Conservation (phyloP, 208 protist genomes). For the Crithidia sp. region DNA sequence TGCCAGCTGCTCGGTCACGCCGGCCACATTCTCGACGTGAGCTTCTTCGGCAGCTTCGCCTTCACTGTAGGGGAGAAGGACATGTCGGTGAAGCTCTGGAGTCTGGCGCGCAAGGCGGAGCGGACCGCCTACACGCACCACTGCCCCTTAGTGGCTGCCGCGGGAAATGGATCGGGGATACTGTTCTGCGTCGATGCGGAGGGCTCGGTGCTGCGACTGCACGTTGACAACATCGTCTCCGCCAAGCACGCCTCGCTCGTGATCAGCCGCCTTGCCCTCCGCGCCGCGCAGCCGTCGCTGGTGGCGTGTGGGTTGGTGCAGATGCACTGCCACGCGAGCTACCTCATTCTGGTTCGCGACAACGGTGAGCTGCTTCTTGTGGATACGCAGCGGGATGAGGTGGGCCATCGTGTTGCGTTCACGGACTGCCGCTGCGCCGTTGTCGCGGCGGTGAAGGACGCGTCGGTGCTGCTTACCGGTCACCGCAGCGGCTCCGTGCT, state of each 20-base stretch:
- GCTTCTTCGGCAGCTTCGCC: slow-evolving; percentile 70
- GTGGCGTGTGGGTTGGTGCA: slow-evolving; percentile 11
- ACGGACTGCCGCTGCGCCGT: slow-evolving; percentile 22
- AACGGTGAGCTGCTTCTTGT: slow-evolving; percentile 35
- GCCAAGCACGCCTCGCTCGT: slow-evolving; percentile 48
- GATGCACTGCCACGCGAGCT: slow-evolving; percentile 10
- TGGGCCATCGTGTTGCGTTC: slow-evolving; percentile 30
- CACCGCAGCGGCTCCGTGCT: slow-evolving; percentile 36
- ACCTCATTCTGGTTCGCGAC: slow-evolving; percentile 26
- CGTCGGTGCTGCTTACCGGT: slow-evolving; percentile 33
- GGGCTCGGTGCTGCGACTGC: slow-evolving; percentile 40
- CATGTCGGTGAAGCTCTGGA: slow-evolving; percentile 70
- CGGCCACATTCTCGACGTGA: slow-evolving; percentile 40
- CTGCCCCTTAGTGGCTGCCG: slow-evolving; percentile 39
- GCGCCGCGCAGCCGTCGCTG: slow-evolving; percentile 20
- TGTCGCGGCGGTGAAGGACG: slow-evolving; percentile 26
- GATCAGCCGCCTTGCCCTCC: slow-evolving; percentile 28
- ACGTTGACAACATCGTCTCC: slow-evolving; percentile 64
- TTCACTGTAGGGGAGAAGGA: slow-evolving; percentile 56
- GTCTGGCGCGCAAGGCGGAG: slow-evolving; percentile 51
- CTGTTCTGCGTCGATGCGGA: slow-evolving; percentile 65
- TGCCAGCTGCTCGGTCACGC: slow-evolving; percentile 62
- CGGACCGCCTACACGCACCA: slow-evolving; percentile 65
- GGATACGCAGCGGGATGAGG: slow-evolving; percentile 24
- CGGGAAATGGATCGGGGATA: slow-evolving; percentile 26